phyloP scores from a whole-genome alignment of 169 alveolate genomes.

The Plasmodium relictum region DNA sequence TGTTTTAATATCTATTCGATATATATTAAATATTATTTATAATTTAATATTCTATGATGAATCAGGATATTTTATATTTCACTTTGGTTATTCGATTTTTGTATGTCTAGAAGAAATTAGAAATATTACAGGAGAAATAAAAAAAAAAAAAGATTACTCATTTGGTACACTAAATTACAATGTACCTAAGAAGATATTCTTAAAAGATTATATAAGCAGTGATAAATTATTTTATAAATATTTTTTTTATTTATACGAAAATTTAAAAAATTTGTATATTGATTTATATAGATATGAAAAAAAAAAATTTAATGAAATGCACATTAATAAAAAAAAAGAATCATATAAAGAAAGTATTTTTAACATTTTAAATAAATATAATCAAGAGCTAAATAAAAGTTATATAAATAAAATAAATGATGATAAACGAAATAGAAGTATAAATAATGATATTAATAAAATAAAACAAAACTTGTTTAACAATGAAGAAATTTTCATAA shows the following conservation, averaged over 20 bases:
- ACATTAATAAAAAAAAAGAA: slow-evolving; percentile 28
- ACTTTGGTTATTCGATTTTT: slow-evolving; percentile 71
- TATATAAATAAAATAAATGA: background rate
- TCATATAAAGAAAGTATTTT: slow-evolving; percentile 1
- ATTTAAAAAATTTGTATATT: slow-evolving; percentile 34
- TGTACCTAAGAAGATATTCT: slow-evolving; percentile 1
- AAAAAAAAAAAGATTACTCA: slow-evolving; percentile 70
- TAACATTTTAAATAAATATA: background rate
- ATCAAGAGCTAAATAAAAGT: background rate
- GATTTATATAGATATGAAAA: slow-evolving; percentile 73
- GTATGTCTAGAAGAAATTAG: slow-evolving; percentile 73
- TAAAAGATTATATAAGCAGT: slow-evolving; percentile 60
- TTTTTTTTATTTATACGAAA: slow-evolving; percentile 44
- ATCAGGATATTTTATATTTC: slow-evolving; percentile 57
- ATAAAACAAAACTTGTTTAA: background rate
- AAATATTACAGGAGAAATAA: slow-evolving; percentile 67
- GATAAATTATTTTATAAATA: slow-evolving; percentile 57
- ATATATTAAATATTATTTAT: slow-evolving; percentile 44
- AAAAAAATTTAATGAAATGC: slow-evolving; percentile 44
- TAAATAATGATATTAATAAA: background rate
- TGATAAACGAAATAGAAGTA: background rate
- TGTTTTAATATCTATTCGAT: slow-evolving; percentile 55
- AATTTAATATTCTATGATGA: slow-evolving; percentile 72
- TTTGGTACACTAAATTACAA: slow-evolving; percentile 50
- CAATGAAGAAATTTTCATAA: slow-evolving; percentile 5